A percentile compares a stretch with the other conserved stretches of the same genome.
Conservation (phyloP, 352 stramenopile genomes). For the Blastocystis sp. region DNA sequence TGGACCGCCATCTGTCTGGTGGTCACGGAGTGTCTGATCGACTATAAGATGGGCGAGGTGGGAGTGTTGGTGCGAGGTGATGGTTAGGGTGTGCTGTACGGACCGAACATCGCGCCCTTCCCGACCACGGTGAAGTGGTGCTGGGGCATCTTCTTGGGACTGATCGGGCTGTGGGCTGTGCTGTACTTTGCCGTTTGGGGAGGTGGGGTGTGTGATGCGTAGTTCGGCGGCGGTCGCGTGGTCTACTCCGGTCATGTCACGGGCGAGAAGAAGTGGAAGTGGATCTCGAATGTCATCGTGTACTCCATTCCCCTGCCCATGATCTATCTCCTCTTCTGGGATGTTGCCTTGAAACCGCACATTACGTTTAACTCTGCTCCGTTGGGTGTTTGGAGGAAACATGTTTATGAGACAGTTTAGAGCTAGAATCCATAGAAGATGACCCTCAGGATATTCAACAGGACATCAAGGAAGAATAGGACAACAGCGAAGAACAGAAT, state of each 20-base stretch:
- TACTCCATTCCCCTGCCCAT: conserved; percentile 52
- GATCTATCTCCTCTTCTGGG: conserved; percentile 55
- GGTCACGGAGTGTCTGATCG: conserved; percentile 71
- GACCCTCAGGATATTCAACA: too few relatives aligned
- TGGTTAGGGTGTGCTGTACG: conserved; percentile 57
- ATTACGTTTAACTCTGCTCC: conserved; percentile 47
- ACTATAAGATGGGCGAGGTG: conserved; percentile 72
- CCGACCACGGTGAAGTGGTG: conserved; percentile 82
- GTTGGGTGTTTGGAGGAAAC: neutral
- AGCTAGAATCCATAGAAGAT: too few relatives aligned
- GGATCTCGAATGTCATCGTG: conserved; percentile 30
- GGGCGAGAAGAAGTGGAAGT: neutral
- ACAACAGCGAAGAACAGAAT: too few relatives aligned
- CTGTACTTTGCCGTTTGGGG: conserved; percentile 82
- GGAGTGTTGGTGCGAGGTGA: neutral
- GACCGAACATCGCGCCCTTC: conserved; percentile 81
- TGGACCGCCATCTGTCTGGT: conserved; percentile 68
- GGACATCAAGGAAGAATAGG: too few relatives aligned
- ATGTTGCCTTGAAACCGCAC: conserved; percentile 51
- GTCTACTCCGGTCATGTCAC: conserved; percentile 6
- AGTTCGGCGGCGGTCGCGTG: conserved; percentile 43
- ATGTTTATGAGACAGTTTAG: too few relatives aligned
- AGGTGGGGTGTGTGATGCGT: neutral
- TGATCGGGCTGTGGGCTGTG: conserved; percentile 83
- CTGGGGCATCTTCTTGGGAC: conserved; percentile 81